A percentile compares a stretch with the other conserved stretches of the same genome.
These are phyloP conservation scores for Lumnitzera racemosa DNA, from an alignment of 345 rosid species.

Conservation along the genomic window DNA sequence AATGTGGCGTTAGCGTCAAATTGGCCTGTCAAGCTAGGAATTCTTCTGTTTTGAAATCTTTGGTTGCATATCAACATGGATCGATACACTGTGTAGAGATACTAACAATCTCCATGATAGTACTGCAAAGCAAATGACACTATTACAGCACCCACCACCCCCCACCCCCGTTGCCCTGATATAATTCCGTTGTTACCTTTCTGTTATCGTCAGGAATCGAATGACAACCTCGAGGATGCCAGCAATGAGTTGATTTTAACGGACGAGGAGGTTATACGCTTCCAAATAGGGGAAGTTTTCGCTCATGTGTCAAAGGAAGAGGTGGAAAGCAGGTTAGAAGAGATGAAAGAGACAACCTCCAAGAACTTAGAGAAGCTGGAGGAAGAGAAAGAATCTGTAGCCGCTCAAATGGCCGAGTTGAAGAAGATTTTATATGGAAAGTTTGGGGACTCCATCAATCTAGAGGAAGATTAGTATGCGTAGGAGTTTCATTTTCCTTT, in stretches of 20 bases:
- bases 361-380: constrained; percentile 62
- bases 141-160: too few relatives aligned
- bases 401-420: constrained; percentile 62
- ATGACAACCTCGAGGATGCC: constrained; percentile 88
- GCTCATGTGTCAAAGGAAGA: constrained; percentile 81
- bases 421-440: constrained; percentile 87
- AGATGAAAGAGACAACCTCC: constrained; percentile 57
- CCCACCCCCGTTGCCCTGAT: too few relatives aligned
- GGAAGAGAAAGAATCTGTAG: constrained; percentile 59
- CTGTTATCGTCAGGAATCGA: constrained; percentile 48
- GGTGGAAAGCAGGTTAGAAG: constrained; percentile 77
- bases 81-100: too few relatives aligned
- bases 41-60: too few relatives aligned
- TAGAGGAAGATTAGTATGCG: constrained; percentile 65
- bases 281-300: constrained; percentile 89
- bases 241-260: constrained; percentile 87
- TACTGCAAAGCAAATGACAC: too few relatives aligned
- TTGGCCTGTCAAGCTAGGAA: too few relatives aligned
- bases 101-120: too few relatives aligned
- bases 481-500: neutral
- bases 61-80: too few relatives aligned
- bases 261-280: constrained; percentile 76
- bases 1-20: too few relatives aligned
- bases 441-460: constrained; percentile 85
- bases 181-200: neutral